Base-by-base conservation (phyloP, 345 rosid genomes). In the Salix suchowensis region DNA sequence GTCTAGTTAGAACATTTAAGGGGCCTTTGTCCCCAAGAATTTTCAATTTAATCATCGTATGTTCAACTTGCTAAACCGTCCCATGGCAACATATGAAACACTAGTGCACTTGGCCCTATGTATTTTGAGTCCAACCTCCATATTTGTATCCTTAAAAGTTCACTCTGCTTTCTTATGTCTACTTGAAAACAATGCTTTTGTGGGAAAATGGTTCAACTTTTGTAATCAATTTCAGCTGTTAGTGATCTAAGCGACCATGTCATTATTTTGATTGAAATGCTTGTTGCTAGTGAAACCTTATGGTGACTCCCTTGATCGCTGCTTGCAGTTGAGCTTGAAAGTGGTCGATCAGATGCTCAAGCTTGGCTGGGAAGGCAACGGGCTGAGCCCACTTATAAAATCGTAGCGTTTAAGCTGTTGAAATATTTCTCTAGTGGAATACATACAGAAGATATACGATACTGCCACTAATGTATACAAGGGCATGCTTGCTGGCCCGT, bases 331-430 rank as follows among this genome's bases (percentile, higher is more conserved):
- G 87, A 96, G 98, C 86, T 84, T 91, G 83, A 91, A 88, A 87
- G 91, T 91, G 68, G 97, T 93, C 78, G 97, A 96, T 84, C 98
- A 89, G 58, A 93, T 90, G 99, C 89, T 96, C 55, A 96, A 92
- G 88, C 98, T 92, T 78, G 97, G 99, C n/a, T 92, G 97, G 98
- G 98, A 93, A 86, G 97, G 97, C 30, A 92, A 91, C 4, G 92
- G 89, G 72, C 84, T 91, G 28, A 87, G 86, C 85, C 90, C 93
- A 74, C 88, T 86, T 60, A 88, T 89, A 72, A 86, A 88, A 75
- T 82, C 82, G 18, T 83, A 86, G 81, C 32, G 24, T 70, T 21
- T 76, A 78, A 81, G 68, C 65, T 55, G 42, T 23, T 40, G 68
- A 73, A 32, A 18, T 73, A 71, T 74, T 61, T 66, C 19, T 28